A percentile compares a stretch with the other conserved stretches of the same genome.
phyloP scores from a whole-genome alignment of 768 basidiomycete species.

The Psilocybe cyanescens region DNA sequence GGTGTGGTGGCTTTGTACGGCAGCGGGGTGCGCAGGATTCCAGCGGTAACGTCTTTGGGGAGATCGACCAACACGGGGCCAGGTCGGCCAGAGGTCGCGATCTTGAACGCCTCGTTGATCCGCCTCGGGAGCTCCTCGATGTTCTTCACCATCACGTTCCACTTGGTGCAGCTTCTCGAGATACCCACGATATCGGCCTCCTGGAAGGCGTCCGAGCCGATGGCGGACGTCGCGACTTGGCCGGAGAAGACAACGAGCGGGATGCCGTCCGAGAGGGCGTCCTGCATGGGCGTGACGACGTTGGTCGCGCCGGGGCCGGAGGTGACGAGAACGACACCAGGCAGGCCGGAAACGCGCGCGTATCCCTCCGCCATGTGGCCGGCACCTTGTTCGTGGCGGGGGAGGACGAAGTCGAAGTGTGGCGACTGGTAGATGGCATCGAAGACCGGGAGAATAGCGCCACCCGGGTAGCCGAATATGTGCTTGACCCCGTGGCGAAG shows the following conservation, averaged over 20 bases:
- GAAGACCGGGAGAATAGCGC: slow-evolving; percentile 98
- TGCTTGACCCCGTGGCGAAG: slow-evolving; percentile 95
- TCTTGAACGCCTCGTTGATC: slow-evolving; percentile 99
- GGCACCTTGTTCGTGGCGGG: slow-evolving; percentile 96
- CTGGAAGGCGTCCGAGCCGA: slow-evolving; percentile 99
- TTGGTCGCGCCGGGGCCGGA: slow-evolving; percentile 99
- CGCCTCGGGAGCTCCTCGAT: slow-evolving; percentile 92
- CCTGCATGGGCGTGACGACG: slow-evolving; percentile 97
- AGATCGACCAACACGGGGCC: slow-evolving; percentile 98
- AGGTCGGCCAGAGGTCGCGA: slow-evolving; percentile 95
- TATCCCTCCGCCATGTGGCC: slow-evolving; percentile 99
- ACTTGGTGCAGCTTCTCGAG: slow-evolving; percentile 96
- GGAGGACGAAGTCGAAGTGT: slow-evolving; percentile 94
- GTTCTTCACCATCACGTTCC: slow-evolving; percentile 99
- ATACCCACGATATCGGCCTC: slow-evolving; percentile 98
- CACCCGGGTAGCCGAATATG: slow-evolving; percentile 97
- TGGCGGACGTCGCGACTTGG: slow-evolving; percentile 98
- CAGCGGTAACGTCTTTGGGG: slow-evolving; percentile 98
- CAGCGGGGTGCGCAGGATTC: slow-evolving; percentile 82
- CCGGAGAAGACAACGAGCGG: slow-evolving; percentile 96
- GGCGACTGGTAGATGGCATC: slow-evolving; percentile 98
- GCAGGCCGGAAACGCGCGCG: slow-evolving; percentile 95
- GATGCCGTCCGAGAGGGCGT: slow-evolving; percentile 92
- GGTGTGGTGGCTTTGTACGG: slow-evolving; percentile 88
- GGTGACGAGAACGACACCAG: slow-evolving; percentile 97